Evolutionary conservation across 768 basidiomycete genomes (phyloP).

Genomic region (Podaxis carcinomalis): DNA sequence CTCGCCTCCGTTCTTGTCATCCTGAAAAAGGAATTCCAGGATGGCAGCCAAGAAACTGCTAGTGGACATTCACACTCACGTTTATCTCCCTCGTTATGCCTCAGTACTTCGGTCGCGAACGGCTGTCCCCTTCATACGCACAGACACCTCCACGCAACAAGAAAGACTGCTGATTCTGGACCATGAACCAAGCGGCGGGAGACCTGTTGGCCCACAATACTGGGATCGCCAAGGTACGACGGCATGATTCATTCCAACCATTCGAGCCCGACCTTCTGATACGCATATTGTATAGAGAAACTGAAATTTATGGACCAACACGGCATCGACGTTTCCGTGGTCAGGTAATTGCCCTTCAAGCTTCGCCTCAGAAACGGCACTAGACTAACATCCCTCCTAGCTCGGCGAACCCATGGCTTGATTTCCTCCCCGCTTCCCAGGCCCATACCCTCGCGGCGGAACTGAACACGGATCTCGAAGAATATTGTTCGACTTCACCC

Average conservation of each 20-base stretch:
- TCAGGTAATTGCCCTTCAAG: conserved; percentile 44
- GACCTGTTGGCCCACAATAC: conserved; percentile 82
- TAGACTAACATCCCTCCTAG: conserved; percentile 29
- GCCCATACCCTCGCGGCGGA: conserved; percentile 64
- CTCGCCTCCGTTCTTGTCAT: too few species aligned
- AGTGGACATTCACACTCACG: conserved; percentile 84
- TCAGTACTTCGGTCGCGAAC: conserved; percentile 61
- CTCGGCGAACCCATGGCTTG: conserved; percentile 89
- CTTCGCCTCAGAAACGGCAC: neutral
- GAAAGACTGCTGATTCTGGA: conserved; percentile 77
- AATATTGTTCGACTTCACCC: conserved; percentile 71
- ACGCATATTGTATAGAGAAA: conserved; percentile 42
- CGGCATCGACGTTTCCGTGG: conserved; percentile 73
- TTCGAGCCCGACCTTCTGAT: neutral
- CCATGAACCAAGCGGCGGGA: conserved; percentile 73
- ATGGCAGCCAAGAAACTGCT: conserved; percentile 34
- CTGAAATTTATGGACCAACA: conserved; percentile 83
- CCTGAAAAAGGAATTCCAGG: too few species aligned
- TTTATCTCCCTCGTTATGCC: conserved; percentile 79
- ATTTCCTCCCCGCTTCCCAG: conserved; percentile 69
- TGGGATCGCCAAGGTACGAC: conserved; percentile 51
- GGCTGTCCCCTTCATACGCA: conserved; percentile 63
- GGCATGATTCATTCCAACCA: neutral
- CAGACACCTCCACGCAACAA: conserved; percentile 36
- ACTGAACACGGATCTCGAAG: conserved; percentile 74